Evolutionary conservation across 805 yeast genomes (phyloP), one percentile per base, ranked within the genome.

Genomic region (Lachancea mirantina): DNA sequence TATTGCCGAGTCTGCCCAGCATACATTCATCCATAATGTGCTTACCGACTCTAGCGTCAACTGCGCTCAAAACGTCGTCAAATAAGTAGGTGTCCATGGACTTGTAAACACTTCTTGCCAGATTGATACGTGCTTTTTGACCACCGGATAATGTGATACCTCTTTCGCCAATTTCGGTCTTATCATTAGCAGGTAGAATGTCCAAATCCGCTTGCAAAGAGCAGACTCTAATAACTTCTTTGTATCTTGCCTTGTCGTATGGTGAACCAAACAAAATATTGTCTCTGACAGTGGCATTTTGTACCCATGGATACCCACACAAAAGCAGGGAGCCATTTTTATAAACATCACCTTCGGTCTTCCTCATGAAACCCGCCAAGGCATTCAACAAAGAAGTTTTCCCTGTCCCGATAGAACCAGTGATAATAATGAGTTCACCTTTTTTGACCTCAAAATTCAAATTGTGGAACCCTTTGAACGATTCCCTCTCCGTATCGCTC

Each of bases 111-210:
- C 84, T 76, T 47, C 88, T 64, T 8, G 87, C 88, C 40, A 79
- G 59, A 41, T 71, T 67, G 33, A 79, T 64, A 44, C 88, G 65
- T 1, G 85, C 84, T 55, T 78, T 79, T 49, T 79, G 88, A 19
- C 88, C 88, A 18, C 88, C 88, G 15, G 84, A 76, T 14, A 79
- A 61, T 0, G 85, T 78, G 32, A 79, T 72, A 36, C 88, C 88
- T 45, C 79, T 61, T 53, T 79, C 88, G 26, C 88, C 88, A 42
- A 79, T 78, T 49, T 76, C 77, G 1, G 87, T 78, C 30, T 57
- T 47, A 46, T 80, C 87, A 7, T 85, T 84, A 26, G 75, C 81
- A 6, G 78, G 75, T 29, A 80, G 55, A 34, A 70, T 62, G 5
- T 68, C 67, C 39, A 80, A 62, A 54, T 80, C 88, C 27, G 64